Conservation (phyloP, 2,329 filamentous ascomycete species). For the Trichophyton schoenleinii region DNA sequence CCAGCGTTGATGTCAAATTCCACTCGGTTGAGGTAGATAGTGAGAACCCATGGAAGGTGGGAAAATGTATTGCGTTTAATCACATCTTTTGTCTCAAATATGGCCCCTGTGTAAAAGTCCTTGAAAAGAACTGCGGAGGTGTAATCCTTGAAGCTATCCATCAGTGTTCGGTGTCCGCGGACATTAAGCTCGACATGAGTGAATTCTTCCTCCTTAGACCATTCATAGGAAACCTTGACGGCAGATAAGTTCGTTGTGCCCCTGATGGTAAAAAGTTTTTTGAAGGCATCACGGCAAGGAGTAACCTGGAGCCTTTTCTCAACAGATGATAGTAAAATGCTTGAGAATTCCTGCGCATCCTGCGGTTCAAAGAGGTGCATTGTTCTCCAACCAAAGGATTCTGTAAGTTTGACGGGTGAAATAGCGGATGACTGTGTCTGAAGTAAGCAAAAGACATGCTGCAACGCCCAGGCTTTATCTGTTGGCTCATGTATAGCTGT, state of each 20-base stretch:
- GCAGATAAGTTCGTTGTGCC: slow-evolving; percentile 98
- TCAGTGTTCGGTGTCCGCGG: slow-evolving; percentile 77
- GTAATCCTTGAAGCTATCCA: slow-evolving; percentile 93
- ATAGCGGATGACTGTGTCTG: slow-evolving; percentile 77
- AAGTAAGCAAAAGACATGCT: slow-evolving; percentile 85
- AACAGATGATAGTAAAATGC: slow-evolving; percentile 92
- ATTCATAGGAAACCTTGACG: slow-evolving; percentile 96
- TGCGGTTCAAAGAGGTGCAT: slow-evolving; percentile 97
- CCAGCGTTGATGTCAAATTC: slow-evolving; percentile 94
- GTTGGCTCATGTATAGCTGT: slow-evolving; percentile 64
- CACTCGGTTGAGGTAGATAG: slow-evolving; percentile 52
- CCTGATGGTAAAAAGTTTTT: slow-evolving; percentile 88
- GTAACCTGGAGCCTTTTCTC: slow-evolving; percentile 98
- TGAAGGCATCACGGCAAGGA: slow-evolving; percentile 72
- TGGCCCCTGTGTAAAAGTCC: slow-evolving; percentile 86
- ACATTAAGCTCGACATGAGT: slow-evolving; percentile 99
- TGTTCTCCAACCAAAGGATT: slow-evolving; percentile 96
- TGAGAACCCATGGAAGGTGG: slow-evolving; percentile 14
- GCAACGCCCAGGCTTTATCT: slow-evolving; percentile 87
- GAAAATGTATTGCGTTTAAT: slow-evolving; percentile 97
- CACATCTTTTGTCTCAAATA: slow-evolving; percentile 86
- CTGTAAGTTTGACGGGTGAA: slow-evolving; percentile 81
- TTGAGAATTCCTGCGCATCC: slow-evolving; percentile 91
- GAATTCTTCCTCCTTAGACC: slow-evolving; percentile 87
- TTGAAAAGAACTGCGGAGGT: slow-evolving; percentile 96